Evolutionary conservation across 176 grass and related monocot species (phyloP), one percentile per base, ranked within the genome.

Genomic region (Phoenix roebelenii): DNA sequence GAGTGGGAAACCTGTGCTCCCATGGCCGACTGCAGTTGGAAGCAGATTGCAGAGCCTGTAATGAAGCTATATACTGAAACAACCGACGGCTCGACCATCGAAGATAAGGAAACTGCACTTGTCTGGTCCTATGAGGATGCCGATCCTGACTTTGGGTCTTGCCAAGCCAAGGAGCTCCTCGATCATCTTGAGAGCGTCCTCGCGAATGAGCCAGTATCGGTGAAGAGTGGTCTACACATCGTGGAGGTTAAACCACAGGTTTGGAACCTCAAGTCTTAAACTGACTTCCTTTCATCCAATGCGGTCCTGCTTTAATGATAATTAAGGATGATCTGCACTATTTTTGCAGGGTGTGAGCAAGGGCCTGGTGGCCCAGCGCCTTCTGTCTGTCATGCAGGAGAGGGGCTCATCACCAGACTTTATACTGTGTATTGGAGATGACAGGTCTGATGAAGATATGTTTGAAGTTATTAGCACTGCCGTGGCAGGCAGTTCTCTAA

Each of bases 101-200:
- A 97, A 54, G 66, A 91, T 61, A 76, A 82, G 49, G 87, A 97
- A 32, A 97, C 92, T 0, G 9, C 80, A 10, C 75, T 97, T 0
- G 92, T 88, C 30, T 97, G 92, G 92, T 88, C 74, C 53, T 97
- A 91, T 5, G 87, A 97, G 67, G 87, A 97, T 4, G 92, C 92
- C 0, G 92, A 97, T 72, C 81, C 87, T 1, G 87, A 97, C 63
- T 97, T 97, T 18, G 92, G 92, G 5, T 97, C 92, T 23, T 97
- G 92, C 65, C 92, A 91, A 54, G 92, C 92, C 1, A 97, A 97
- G 75, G 92, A 91, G 65, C 92, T 97, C 16, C 79, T 97, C 16
- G 75, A 88, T 64, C 92, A 97, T 25, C 75, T 97, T 10, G 87
- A 85, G 60, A 88, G 87, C 2, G 92, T 88, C 19, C 76, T 97